phyloP scores from a whole-genome alignment of 2,329 filamentous ascomycete species.

The Exophiala spinifera region DNA sequence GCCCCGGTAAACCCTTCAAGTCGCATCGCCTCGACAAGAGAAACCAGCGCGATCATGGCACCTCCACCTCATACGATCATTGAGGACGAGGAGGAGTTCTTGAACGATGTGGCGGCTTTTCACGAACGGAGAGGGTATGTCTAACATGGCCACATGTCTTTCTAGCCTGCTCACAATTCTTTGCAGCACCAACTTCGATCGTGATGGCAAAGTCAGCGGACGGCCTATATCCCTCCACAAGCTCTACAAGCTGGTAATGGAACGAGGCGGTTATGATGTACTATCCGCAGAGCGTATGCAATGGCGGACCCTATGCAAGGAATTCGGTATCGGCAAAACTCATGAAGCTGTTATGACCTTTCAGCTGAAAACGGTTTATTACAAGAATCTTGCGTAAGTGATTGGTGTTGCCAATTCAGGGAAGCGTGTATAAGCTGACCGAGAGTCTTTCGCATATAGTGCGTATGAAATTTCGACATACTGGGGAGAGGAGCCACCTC shows the following conservation, averaged over 20 bases:
- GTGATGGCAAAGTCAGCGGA: slow-evolving; percentile 75
- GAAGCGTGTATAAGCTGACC: background rate
- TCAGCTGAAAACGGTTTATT: slow-evolving; percentile 81
- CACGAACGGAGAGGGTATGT: slow-evolving; percentile 71
- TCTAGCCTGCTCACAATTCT: slow-evolving; percentile 6
- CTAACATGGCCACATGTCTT: slow-evolving; percentile 5
- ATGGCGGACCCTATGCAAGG: slow-evolving; percentile 75
- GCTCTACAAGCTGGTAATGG: slow-evolving; percentile 73
- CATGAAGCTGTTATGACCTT: slow-evolving; percentile 83
- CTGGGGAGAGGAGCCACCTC: slow-evolving; percentile 76
- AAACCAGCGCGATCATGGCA: slow-evolving; percentile 9
- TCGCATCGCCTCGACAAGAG: background rate
- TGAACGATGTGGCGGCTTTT: slow-evolving; percentile 67
- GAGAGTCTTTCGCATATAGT: slow-evolving; percentile 29
- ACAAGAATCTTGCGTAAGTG: slow-evolving; percentile 72
- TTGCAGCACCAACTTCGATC: slow-evolving; percentile 66
- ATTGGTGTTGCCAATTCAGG: background rate
- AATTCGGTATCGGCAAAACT: slow-evolving; percentile 69
- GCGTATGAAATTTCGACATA: slow-evolving; percentile 81
- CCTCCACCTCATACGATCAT: slow-evolving; percentile 22
- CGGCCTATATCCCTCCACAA: slow-evolving; percentile 73
- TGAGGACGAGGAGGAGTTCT: slow-evolving; percentile 72
- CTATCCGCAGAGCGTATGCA: slow-evolving; percentile 79
- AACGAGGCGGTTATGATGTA: slow-evolving; percentile 80
- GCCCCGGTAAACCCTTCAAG: slow-evolving; percentile 4